A percentile compares a stretch with the other conserved stretches of the same genome.
These are phyloP conservation scores for Rhizopus stolonifer DNA, from an alignment of 371 early-diverging fungal species.

Conservation along the genomic window DNA sequence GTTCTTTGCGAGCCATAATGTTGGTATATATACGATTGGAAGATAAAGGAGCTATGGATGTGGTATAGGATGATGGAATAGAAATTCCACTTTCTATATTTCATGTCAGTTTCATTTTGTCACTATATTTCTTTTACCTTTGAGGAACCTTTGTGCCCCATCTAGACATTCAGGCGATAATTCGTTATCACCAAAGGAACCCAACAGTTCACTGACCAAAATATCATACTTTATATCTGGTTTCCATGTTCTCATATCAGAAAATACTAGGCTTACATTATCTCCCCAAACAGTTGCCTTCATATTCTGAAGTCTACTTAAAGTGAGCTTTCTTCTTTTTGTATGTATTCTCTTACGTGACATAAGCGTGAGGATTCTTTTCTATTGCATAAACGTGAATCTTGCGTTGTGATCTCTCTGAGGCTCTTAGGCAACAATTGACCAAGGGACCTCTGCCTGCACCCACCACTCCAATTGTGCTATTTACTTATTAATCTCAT, in stretches of 20 bases:
- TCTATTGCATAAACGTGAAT: conserved; percentile 86
- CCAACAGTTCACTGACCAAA: conserved; percentile 87
- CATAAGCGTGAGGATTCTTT: conserved; percentile 94
- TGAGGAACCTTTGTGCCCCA: conserved; percentile 85
- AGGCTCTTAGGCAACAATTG: conserved; percentile 78
- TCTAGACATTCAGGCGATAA: conserved; percentile 96
- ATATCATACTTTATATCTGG: conserved; percentile 83
- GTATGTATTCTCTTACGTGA: conserved; percentile 60
- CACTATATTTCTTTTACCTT: conserved; percentile 42
- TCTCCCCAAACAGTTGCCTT: conserved; percentile 81
- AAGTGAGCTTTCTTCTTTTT: background rate
- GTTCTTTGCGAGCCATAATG: conserved; percentile 64
- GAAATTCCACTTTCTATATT: conserved; percentile 74
- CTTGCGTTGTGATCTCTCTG: conserved; percentile 62
- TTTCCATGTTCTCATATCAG: conserved; percentile 89
- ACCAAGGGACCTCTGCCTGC: conserved; percentile 82
- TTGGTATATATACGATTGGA: conserved; percentile 75
- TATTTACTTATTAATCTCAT: conserved; percentile 39
- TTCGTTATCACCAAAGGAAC: conserved; percentile 97
- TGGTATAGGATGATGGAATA: conserved; percentile 82
- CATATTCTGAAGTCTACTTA: conserved; percentile 67
- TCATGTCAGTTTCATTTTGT: background rate
- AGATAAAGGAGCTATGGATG: conserved; percentile 85
- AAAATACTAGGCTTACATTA: conserved; percentile 75
- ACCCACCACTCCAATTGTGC: conserved; percentile 86